Percentiles rank a stretch among this genome's conserved stretches.
Conservation (phyloP, 2,329 filamentous ascomycete species). For the Fusarium sp. region DNA sequence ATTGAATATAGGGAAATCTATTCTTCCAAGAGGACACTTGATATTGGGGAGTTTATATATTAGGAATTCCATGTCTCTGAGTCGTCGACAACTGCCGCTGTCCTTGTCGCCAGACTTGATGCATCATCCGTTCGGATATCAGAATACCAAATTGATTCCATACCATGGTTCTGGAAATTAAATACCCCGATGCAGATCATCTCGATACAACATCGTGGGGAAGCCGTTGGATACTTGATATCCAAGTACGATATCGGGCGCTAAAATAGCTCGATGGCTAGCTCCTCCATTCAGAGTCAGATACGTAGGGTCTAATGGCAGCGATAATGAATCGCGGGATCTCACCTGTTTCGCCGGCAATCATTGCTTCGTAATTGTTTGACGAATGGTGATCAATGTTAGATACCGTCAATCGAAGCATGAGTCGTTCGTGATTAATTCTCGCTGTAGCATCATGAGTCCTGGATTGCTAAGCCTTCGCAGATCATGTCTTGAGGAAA, state of each 20-base stretch:
- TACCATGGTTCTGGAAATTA: background rate
- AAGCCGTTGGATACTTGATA: background rate
- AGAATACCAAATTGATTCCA: background rate
- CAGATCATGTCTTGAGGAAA: background rate
- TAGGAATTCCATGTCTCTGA: background rate
- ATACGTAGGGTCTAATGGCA: too few species aligned
- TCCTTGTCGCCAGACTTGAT: accelerated
- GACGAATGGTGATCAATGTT: too few species aligned
- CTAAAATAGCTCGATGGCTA: background rate
- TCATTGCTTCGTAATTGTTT: too few species aligned
- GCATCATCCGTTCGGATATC: background rate
- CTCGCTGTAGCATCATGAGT: background rate
- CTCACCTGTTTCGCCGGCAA: accelerated
- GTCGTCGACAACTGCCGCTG: too few species aligned
- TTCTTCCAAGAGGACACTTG: too few species aligned
- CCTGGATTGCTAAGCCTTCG: too few species aligned
- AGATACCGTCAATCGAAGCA: too few species aligned
- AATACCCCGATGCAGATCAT: background rate
- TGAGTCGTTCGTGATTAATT: too few species aligned
- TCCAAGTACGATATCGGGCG: background rate
- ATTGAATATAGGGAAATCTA: accelerated
- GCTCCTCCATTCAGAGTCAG: background rate
- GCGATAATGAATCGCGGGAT: too few species aligned
- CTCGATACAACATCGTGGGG: accelerated
- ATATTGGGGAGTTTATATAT: background rate